These are phyloP conservation scores for Citrus australasica DNA, from an alignment of 345 rosid genomes.

Conservation along the genomic window DNA sequence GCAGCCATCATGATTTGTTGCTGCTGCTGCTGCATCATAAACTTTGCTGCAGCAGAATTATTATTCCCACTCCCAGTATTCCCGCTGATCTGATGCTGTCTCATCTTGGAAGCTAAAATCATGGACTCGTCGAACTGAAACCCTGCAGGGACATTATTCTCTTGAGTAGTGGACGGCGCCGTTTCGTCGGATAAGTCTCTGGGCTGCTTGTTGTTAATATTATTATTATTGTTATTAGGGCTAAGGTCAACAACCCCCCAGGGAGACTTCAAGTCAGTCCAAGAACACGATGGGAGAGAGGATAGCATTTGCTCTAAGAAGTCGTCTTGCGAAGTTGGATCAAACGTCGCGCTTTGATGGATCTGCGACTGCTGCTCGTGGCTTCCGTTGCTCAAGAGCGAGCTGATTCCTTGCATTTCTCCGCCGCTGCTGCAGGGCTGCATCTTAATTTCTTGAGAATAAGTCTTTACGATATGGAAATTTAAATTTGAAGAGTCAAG, in stretches of 20 bases:
- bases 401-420: slow-evolving; percentile 42
- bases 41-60: slow-evolving; percentile 25
- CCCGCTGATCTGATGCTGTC: slow-evolving; percentile 53
- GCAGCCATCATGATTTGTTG: slow-evolving; percentile 39
- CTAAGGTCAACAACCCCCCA: slow-evolving; percentile 24
- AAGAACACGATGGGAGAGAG: slow-evolving; percentile 53
- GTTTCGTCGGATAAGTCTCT: slow-evolving; percentile 46
- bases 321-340: slow-evolving; percentile 50
- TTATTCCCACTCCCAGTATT: too few species aligned
- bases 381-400: slow-evolving; percentile 16
- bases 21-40: slow-evolving; percentile 46
- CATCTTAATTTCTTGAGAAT: slow-evolving; percentile 3
- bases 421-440: slow-evolving; percentile 40
- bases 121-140: slow-evolving; percentile 39
- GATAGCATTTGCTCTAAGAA: slow-evolving; percentile 87
- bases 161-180: slow-evolving; percentile 12
- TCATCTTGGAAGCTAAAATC: slow-evolving; percentile 35
- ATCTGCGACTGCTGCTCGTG: slow-evolving; percentile 12
- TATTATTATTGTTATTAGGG: neutral
- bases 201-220: neutral
- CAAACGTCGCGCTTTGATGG: slow-evolving; percentile 35
- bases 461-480: neutral
- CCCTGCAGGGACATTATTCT: slow-evolving; percentile 17
- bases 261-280: slow-evolving; percentile 39
- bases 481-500: neutral